These are phyloP conservation scores for Metschnikowia lochheadii DNA, from an alignment of 805 yeast genomes.

Conservation along the genomic window DNA sequence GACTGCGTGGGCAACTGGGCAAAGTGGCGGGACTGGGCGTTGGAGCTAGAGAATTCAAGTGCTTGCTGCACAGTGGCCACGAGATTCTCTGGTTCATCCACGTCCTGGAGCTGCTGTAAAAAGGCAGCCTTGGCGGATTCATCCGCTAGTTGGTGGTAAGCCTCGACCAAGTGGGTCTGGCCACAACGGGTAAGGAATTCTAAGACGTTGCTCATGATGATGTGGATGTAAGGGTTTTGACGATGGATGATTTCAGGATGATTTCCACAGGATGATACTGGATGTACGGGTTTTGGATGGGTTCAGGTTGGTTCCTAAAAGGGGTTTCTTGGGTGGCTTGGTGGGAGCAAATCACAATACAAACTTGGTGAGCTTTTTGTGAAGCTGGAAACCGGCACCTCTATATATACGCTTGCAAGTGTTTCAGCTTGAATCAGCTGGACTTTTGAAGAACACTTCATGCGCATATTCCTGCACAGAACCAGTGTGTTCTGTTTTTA, in stretches of 20 bases:
- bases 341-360: no score
- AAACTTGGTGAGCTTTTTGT: neutral
- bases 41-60: slow-evolving; percentile 31
- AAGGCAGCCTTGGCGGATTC: slow-evolving; percentile 31
- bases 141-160: slow-evolving; percentile 37
- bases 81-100: slow-evolving; percentile 40
- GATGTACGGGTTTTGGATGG: neutral
- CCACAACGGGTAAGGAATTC: slow-evolving; percentile 18
- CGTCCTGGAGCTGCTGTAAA: slow-evolving; percentile 37
- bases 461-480: slow-evolving; percentile 4
- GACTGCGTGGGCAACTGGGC: slow-evolving; percentile 47
- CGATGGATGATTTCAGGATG: no score
- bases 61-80: slow-evolving; percentile 45
- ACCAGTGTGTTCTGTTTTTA: neutral
- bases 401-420: neutral
- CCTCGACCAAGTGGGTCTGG: slow-evolving; percentile 51
- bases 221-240: neutral
- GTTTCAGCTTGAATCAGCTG: neutral
- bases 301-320: neutral
- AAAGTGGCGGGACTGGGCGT: slow-evolving; percentile 24
- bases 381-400: neutral
- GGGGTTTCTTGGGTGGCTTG: neutral
- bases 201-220: neutral
- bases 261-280: no score
- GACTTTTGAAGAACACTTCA: neutral